Conservation (phyloP, 208 protist species). For the Paratrypanosoma confusum region DNA sequence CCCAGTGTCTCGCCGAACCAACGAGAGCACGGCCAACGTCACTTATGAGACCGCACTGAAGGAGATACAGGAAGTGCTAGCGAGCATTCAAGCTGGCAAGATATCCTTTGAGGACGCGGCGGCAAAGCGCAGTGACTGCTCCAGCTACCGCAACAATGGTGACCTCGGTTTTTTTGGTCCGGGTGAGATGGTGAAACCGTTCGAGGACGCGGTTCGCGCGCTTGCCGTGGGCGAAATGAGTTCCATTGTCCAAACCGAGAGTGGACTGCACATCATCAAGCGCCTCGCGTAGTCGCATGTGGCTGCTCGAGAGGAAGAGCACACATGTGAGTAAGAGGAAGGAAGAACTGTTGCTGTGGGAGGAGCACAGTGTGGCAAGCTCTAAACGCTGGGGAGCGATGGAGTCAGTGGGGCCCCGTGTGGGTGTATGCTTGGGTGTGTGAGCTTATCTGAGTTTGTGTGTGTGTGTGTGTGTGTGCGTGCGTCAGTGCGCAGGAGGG, state of each 20-base stretch:
- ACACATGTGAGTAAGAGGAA: no score
- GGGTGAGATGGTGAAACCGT: constrained; percentile 91
- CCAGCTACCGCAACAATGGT: constrained; percentile 61
- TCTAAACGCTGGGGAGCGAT: no score
- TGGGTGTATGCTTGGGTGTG: no score
- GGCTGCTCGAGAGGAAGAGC: no score
- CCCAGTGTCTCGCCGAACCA: constrained; percentile 78
- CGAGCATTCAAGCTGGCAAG: constrained; percentile 48
- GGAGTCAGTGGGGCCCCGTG: no score
- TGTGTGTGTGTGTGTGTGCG: no score
- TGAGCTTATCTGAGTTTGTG: no score
- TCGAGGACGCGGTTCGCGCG: constrained; percentile 78
- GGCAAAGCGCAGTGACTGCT: constrained; percentile 80
- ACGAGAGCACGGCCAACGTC: constrained; percentile 35
- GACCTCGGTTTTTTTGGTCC: constrained; percentile 83
- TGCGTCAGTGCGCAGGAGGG: no score
- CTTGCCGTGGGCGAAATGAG: constrained; percentile 80
- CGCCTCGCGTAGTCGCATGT: constrained; percentile 56
- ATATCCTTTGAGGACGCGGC: constrained; percentile 80
- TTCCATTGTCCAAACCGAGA: constrained; percentile 77
- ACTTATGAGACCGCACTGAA: constrained; percentile 55
- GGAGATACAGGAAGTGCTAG: constrained; percentile 65
- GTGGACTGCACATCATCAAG: constrained; percentile 88
- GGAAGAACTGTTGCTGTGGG: constrained; percentile 1
- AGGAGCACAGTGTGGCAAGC: no score